These are phyloP conservation scores for Populus alba DNA, from an alignment of 345 rosid species.

Conservation along the genomic window DNA sequence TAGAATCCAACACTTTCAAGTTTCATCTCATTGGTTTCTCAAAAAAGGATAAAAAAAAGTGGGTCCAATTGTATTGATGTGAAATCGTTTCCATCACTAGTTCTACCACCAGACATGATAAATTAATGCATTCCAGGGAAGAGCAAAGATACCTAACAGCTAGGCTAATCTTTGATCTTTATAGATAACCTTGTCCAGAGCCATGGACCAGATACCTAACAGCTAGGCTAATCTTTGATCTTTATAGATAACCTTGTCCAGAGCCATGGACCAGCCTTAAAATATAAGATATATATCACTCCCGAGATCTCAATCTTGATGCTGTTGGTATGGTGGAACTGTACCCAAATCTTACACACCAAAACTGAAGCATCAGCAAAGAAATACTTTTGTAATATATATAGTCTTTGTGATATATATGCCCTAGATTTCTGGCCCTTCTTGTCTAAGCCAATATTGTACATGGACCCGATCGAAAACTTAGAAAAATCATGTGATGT, in stretches of 20 bases:
- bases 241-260: neutral
- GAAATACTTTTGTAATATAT: neutral
- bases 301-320: constrained; percentile 4
- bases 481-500: neutral
- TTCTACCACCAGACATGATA: neutral
- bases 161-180: constrained; percentile 18
- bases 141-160: constrained; percentile 15
- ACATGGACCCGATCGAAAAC: neutral
- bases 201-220: constrained; percentile 1
- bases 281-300: neutral
- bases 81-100: neutral
- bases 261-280: neutral
- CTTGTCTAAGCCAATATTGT: neutral
- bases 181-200: neutral
- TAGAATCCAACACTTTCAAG: neutral
- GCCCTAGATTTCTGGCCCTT: neutral
- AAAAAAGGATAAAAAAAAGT: neutral
- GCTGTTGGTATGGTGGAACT: neutral
- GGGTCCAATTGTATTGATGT: neutral
- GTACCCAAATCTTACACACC: neutral
- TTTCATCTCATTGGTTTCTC: neutral
- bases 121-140: neutral
- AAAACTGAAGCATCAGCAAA: neutral
- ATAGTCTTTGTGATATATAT: neutral
- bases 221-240: constrained; percentile 23